Base-by-base conservation (phyloP, 129 eudicot genomes). In the Lactuca saligna region DNA sequence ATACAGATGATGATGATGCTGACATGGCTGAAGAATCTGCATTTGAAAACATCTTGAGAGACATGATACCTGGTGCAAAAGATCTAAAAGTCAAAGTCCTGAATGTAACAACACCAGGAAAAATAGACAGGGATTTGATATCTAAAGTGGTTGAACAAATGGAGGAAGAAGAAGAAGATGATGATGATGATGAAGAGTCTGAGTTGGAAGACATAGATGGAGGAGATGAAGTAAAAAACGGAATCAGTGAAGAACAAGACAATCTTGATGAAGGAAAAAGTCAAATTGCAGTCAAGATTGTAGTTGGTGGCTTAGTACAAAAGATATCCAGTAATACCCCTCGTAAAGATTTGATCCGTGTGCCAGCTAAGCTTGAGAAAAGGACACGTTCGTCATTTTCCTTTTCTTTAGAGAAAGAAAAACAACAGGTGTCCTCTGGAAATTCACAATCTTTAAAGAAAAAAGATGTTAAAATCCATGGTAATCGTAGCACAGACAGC, bases 281-380 rank as follows among this genome's bases (percentile, higher is more conserved):
- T 75, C 88, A 87, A 63, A 81, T 89, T 74, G 83, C 92, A 71
- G 80, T 87, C 44, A 83, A 82, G 71, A 76, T 87, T 32, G 80
- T 84, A 41, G 86, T 86, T 61, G 86, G 86, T 63, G 88, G 84
- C 53, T 67, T 85, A 17, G 61, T 77, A 44, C 83, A 75, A 57
- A 82, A 83, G 62, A 17, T 71, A 32, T 77, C 90, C 15, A 63
- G 70, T 58, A 73, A 81, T 44, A 48, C 72, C 58, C 65, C 79
- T 51, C 66, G 38, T 32, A 85, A 81, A 72, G 92, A 94, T 51
- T 54, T 89, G 61, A 62, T 75, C 33, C 88, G 99, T 58, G 84
- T 94, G 17, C 99, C 99, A 17, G 99, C 97, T 61, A 87, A 75
- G 76, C 83, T 94, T 8, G 84, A 83, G 81, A 83, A 79, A 60